Base-by-base conservation (phyloP, 2,329 filamentous ascomycete species). In the Venturia carpophila region DNA sequence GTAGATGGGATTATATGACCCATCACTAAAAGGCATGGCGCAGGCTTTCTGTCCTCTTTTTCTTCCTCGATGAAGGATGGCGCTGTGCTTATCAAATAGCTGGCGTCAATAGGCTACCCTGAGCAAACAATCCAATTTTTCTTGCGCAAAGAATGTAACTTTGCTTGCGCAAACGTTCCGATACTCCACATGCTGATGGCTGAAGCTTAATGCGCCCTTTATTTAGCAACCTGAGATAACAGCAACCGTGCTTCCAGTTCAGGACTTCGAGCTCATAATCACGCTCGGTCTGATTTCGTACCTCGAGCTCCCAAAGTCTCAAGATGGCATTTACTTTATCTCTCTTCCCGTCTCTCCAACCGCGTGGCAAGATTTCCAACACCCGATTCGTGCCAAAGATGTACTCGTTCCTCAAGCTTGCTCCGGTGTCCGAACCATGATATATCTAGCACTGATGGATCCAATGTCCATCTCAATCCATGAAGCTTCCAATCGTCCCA, bases 81-180 rank as follows among this genome's bases (percentile, higher is more conserved):
- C 27, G 52, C 52, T 37, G 17, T 58, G 30, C 19, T 30, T 58
- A 58, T 10, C 47, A 52, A 49, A 27, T 58, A 37, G 52, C 52
- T 58, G 52, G 52, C 52, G 52, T 58, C 52, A 58, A 58, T 58
- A 58, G 52, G 52, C 52, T 58, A 58, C 52, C 52, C 30, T 58
- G 30, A 58, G 30, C 52, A 58, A 58, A 58, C 52, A 58, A 10
- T 37, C 52, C 15, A 37, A 37, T 58, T 58, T 58, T 24, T 34
- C 6, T 34, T 34, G 30, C 30, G 30, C 30, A 34, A 34, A 34
- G 3, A 34, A 3, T 34, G 30, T 34, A 34, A 3, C 6, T 34
- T 34, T 34, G 3, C 27, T 58, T 37, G 52, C 52, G 27, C 52
- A 7, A 58, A 58, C 19, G 15, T 58, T 30, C 30, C n/a, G 27